Percentiles rank a stretch among this genome's conserved stretches.
These are phyloP conservation scores for Alloteropsis semialata DNA, from an alignment of 176 grass and related monocot genomes.

Conservation along the genomic window DNA sequence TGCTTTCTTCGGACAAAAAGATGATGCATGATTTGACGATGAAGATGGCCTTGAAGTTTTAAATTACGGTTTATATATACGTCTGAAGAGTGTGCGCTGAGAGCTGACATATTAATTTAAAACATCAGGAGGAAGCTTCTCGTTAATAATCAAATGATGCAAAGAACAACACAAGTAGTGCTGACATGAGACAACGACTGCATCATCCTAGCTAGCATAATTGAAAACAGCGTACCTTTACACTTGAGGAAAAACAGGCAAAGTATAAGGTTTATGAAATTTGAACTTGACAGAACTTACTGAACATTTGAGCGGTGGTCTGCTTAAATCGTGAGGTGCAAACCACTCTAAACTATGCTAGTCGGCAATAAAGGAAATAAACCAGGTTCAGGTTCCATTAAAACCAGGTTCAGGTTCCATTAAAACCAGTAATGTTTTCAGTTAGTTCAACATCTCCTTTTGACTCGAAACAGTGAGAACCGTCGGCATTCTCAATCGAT, in stretches of 20 bases:
- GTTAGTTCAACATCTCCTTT: not conserved
- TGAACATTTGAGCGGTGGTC: not conserved
- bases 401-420: not conserved
- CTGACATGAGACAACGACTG: too few species aligned
- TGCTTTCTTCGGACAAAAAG: not conserved
- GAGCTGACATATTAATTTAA: not conserved
- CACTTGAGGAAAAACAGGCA: not conserved
- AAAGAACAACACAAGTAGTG: not conserved
- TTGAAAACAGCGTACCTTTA: not conserved
- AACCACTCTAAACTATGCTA: not conserved
- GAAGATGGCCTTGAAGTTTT: not conserved
- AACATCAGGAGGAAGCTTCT: not conserved
- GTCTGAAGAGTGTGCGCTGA: not conserved
- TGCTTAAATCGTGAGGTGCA: not conserved
- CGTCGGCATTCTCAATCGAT: not conserved
- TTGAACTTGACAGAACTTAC: not conserved
- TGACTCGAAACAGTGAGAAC: not conserved
- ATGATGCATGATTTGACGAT: not conserved
- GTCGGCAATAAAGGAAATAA: not conserved
- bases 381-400: not conserved
- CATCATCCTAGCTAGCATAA: not conserved
- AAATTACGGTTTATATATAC: not conserved
- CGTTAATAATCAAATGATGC: not conserved
- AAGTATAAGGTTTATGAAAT: not conserved
- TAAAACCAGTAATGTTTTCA: not conserved